phyloP scores from a whole-genome alignment of 2,329 filamentous ascomycete species.

The Lecanoromycetidae sp. region DNA sequence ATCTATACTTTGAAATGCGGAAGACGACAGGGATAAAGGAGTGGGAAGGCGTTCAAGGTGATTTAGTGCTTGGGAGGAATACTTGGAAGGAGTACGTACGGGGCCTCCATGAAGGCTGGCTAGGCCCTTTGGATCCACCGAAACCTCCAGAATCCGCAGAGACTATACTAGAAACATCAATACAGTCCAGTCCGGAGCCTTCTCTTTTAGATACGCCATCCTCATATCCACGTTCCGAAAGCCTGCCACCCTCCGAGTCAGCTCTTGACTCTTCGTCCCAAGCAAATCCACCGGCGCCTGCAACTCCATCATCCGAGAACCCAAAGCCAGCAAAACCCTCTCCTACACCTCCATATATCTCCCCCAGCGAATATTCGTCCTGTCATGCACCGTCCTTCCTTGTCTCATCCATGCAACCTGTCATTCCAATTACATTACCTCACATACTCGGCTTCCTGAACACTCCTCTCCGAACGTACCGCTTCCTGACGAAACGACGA shows the following conservation, averaged over 20 bases:
- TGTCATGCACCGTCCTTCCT: slow-evolving; percentile 52
- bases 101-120: slow-evolving; percentile 90
- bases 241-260: not conserved
- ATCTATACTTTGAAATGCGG: slow-evolving; percentile 51
- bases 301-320: slow-evolving; percentile 25
- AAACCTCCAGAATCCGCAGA: not conserved
- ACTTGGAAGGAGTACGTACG: slow-evolving; percentile 96
- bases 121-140: slow-evolving; percentile 59
- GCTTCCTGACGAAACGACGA: slow-evolving; percentile 72
- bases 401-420: slow-evolving; percentile 61
- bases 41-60: slow-evolving; percentile 64
- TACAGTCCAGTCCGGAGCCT: not conserved
- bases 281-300: slow-evolving; percentile 24
- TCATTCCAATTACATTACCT: slow-evolving; percentile 62
- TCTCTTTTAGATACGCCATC: not conserved
- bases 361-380: slow-evolving; percentile 56
- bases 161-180: not conserved
- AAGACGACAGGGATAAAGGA: slow-evolving; percentile 54
- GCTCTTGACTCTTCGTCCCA: not conserved
- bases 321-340: slow-evolving; percentile 38
- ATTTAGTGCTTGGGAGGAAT: slow-evolving; percentile 79
- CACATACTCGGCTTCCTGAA: slow-evolving; percentile 88
- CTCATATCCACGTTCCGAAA: not conserved
- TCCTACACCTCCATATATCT: slow-evolving; percentile 62
- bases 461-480: slow-evolving; percentile 72